Evolutionary conservation across 176 grass and related monocot species (phyloP), one percentile per base, ranked within the genome.

Genomic region (Oryza glumipatula): DNA sequence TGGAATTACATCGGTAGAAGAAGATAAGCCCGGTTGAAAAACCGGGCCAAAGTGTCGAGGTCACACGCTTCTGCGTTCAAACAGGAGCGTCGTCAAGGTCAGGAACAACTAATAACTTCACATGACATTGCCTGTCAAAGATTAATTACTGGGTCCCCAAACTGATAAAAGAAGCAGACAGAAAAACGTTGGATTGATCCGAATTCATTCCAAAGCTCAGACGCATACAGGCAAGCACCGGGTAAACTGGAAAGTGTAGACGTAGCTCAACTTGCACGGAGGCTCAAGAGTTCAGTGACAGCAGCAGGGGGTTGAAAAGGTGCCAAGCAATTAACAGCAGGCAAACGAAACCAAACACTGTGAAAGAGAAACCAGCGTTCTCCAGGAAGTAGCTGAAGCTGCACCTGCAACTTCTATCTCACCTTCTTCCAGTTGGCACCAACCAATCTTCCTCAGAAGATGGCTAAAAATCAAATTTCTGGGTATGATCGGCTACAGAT

Each of bases 361-460:
- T 28, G 15, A 12, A 12, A 75, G 15, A 75, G 73, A 75, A 19
- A 75, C 30, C 3, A 58, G 9, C 4, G 3, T 6, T 17, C 4
- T 54, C 28, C 16, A 11, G 26, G 15, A 75, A 9, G 23, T 17
- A 74, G 58, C n/a, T 60, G 54, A n/a, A 60, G 54, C 54, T 60
- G 52, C 52, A 51, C 14, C 35, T 19, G 8, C 5, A 30, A 51
- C 13, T 74, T 56, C 15, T 16, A 1, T 32, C 17, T 49, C 19
- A 26, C 35, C 5, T 24, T 11, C 39, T 41, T 41, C 39, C 39
- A 41, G 36, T 38, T 41, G 9, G 15, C 19, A 58, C 48, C 48
- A 28, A 1, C 49, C 49, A 23, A 21, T 54, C 76, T 79, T 13
- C 68, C 84, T 79, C 76, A 15, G 28, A 38, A 28, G 67, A 49